Evolutionary conservation across 2,329 filamentous ascomycete genomes (phyloP), one percentile per base, ranked within the genome.

Genomic region (Penicillium psychrosexuale): DNA sequence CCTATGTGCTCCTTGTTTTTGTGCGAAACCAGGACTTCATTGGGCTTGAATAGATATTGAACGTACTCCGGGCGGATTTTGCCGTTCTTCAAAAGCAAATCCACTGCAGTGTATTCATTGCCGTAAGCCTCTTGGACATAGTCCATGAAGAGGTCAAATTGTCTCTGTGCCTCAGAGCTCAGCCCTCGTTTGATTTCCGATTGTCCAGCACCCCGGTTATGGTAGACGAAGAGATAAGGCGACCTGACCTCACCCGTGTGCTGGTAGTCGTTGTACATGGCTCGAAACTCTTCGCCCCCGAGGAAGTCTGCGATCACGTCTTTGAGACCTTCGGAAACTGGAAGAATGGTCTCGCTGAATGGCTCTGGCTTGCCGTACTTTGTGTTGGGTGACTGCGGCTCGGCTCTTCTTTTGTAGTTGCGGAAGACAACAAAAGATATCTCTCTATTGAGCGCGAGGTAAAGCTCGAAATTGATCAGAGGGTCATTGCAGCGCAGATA

Each of bases 41-140:
- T 48, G 4, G 51, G 47, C 22, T 51, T 54, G 42, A 57, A 57
- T 12, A 57, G 43, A 17, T 57, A 55, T 22, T 47, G 34, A 12
- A 57, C 8, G 5, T 51, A 55, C 5, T 34, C 19, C 3, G 46
- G 36, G 27, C 40, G 15, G 12, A 57, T 47, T 13, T 24, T 39
- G 11, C 22, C 37, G 33, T 37, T 38, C 30, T 51, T 22, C 2
- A 55, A 33, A 15, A 55, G 31, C 17, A 12, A 17, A 15, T 55
- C 48, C n/a, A 38, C 53, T 6, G n/a, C 30, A 8, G 48, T 19
- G 17, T 55, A 55, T 13, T 52, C 42, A 11, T 36, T 31, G 6
- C 53, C 48, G 15, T 15, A 38, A 8, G 31, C 19, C 30, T 47
- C 31, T 19, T 47, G 40, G 7, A 55, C 28, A 30, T 52, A 55